Evolutionary conservation across 164 flowering plant species (phyloP).

Genomic region (Stephania cephalantha): DNA sequence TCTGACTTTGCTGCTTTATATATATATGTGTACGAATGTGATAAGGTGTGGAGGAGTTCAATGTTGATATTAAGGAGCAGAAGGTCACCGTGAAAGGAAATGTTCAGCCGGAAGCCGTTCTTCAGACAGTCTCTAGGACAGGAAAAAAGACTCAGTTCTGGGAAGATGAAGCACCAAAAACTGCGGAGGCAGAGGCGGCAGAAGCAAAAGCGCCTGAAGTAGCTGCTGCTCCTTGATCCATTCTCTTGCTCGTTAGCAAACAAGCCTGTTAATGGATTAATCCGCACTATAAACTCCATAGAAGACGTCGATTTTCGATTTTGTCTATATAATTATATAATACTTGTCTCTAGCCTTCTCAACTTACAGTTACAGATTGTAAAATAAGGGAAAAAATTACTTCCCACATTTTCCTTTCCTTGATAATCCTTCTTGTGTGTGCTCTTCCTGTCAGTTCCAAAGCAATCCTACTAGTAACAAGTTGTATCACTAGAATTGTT

Average conservation of each 20-base stretch:
- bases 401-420: neutral
- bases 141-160: conserved; percentile 86
- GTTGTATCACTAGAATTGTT: no score
- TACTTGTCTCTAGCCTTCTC: neutral
- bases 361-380: neutral
- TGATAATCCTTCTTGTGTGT: no score
- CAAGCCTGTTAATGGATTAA: neutral
- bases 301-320: neutral
- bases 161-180: conserved; percentile 42
- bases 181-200: conserved; percentile 15
- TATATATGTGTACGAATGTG: neutral
- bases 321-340: no score
- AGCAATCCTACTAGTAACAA: no score
- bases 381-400: neutral
- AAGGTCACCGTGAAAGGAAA: conserved; percentile 86
- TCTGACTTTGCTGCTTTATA: neutral
- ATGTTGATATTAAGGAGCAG: conserved; percentile 72
- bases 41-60: conserved; percentile 77
- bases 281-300: neutral
- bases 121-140: conserved; percentile 83
- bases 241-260: neutral
- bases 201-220: conserved; percentile 7
- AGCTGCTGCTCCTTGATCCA: conserved; percentile 1
- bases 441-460: no score
- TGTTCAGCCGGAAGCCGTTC: conserved; percentile 72